Base-by-base conservation (phyloP, 179 eudicot species). In the Beta macrorhiza region DNA sequence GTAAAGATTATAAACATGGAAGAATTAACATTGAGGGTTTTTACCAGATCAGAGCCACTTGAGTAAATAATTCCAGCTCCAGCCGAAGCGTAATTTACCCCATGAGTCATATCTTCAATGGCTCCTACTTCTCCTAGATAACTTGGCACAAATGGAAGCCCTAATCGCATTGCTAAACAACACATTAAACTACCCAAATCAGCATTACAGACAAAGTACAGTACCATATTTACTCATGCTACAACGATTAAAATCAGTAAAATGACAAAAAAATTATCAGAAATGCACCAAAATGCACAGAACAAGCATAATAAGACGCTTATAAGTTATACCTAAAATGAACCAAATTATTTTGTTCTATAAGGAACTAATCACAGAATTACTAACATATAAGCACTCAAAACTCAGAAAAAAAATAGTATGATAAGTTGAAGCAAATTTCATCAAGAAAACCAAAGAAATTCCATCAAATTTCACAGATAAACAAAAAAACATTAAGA, bases 21-120 rank as follows among this genome's bases (percentile, higher is more conserved):
- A 55, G 16, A 67, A 67, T 55, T 37, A 37, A 37, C 42, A 62
- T 67, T 64, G 16, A 49, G 70, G 70, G 37, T 57, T 37, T 13
- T 16, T 83, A 94, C 98, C 88, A 94, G 77, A 84, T 94, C 97
- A 57, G 96, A 90, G 63, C 98, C 98, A 63, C 91, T 94, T 64
- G 97, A 84, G 83, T 91, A 90, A 76, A 94, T 90, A 29, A 94
- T 91, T 42, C 97, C 97, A 80, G 97, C 93, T 51, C 96, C 98
- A 81, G 98, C 94, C 83, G 98, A 94, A 70, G 98, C 98, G 79
- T 91, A 94, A 82, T 94, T 94, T 76, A 93, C 94, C 14, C 98
- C 98, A 44, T 85, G 94, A 61, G 85, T 77, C 98, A 94, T 90
- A 76, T 85, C 90, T 44, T 90, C 90, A 25, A 91, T 82, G 29